Percentiles rank a stretch among this genome's conserved stretches.
phyloP scores from a whole-genome alignment of 2,329 filamentous ascomycete species.

The Ophiostoma tasmaniense region DNA sequence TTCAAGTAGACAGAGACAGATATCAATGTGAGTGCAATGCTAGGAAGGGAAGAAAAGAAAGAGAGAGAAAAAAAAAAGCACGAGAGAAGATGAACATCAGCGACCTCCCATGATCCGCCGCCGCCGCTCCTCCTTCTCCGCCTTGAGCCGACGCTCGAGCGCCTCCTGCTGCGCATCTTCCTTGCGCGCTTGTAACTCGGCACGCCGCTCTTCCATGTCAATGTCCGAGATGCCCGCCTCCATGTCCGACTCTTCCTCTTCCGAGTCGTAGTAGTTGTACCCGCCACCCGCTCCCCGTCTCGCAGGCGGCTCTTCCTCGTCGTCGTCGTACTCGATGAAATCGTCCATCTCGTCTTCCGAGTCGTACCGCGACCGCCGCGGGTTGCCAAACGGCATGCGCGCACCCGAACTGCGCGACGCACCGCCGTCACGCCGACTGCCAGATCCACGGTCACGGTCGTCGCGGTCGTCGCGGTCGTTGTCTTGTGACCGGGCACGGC shows the following conservation, averaged over 20 bases:
- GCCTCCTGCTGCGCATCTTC: conserved; percentile 60
- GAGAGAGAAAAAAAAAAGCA: not conserved
- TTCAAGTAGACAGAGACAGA: not conserved
- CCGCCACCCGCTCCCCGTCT: conserved; percentile 22
- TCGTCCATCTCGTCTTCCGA: conserved; percentile 52
- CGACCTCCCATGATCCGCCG: conserved; percentile 22
- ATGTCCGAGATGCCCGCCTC: conserved; percentile 68
- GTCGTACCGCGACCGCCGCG: conserved; percentile 40
- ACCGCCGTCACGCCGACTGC: not conserved
- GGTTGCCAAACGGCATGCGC: conserved; percentile 16
- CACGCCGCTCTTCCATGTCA: conserved; percentile 59
- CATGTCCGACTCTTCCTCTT: conserved; percentile 65
- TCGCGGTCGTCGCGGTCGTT: not conserved
- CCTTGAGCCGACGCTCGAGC: conserved; percentile 53
- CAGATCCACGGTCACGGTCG: not conserved
- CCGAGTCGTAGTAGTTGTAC: conserved; percentile 32
- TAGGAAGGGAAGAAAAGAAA: not conserved
- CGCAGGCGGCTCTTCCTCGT: conserved; percentile 36
- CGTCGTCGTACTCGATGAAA: conserved; percentile 54
- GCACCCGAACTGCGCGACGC: not conserved
- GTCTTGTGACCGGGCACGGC: not conserved
- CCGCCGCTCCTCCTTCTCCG: conserved; percentile 52
- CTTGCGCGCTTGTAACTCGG: conserved; percentile 52
- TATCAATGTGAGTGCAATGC: not conserved
- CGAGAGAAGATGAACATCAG: not conserved